Base-by-base conservation (phyloP, 176 grass and related monocot genomes). In the Ananas comosus region DNA sequence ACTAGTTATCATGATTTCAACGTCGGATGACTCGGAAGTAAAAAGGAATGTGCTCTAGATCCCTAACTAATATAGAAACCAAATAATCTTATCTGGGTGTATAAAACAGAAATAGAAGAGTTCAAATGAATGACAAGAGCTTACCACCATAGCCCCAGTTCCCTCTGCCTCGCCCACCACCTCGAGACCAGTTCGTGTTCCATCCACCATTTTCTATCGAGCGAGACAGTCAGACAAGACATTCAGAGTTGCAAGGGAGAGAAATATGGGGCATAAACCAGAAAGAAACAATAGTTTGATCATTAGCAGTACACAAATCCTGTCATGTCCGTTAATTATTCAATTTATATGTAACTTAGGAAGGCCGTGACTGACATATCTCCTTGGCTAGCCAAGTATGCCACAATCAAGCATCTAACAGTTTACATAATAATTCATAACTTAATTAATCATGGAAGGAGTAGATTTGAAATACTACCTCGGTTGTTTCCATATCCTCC, bases 171-270 rank as follows among this genome's bases (percentile, higher is more conserved):
- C 83, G 69, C 3, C 88, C 76, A 8, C 87, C 82, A 2, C 83
- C 92, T 80, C 76, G 82, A 65, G 66, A 78, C 71, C 72, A 74
- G 74, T 85, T 89, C 77, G 85, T 80, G 59, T 76, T 87, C 86
- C 83, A 96, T 65, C 87, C 87, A 70, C 90, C 90, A 76, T 93
- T 93, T 67, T 89, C 90, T 93, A 75, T 2, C n/a, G 21, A 22
- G n/a, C 13, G 3, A 57, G 13, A 18, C 21, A 61, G 13, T 61
- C 17, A 19, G 56, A 18, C 56, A 61, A 19, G 8, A 61, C 2
- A n/a, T 61, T 61, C 16, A 56, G 16, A 56, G 6, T 54, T 54
- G 13, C 12, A 56, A 21, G 19, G 0, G 4, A 18, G 13, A 14
- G n/a, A 61, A 19, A 61, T 14, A 14, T 9, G 17, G 8, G 56